Percentiles rank a stretch among this genome's conserved stretches.
Conservation (phyloP, 2,329 filamentous ascomycete species). For the Aureobasidium namibiae region DNA sequence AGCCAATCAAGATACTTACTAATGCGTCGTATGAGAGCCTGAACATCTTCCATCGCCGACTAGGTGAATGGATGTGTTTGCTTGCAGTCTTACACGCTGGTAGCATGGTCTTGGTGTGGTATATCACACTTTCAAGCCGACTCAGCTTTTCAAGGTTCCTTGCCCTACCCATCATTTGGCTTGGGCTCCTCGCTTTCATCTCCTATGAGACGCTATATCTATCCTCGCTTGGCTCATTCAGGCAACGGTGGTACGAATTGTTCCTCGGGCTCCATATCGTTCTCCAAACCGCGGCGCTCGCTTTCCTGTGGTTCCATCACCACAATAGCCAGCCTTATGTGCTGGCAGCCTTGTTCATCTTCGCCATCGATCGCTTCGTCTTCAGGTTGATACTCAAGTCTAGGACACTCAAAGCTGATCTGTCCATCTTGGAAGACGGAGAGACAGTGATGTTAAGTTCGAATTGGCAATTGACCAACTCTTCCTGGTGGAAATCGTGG, state of each 20-base stretch:
- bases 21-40: constrained; percentile 58
- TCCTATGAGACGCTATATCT: constrained; percentile 55
- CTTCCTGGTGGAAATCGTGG: constrained; percentile 2
- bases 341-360: constrained; percentile 45
- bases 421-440: constrained; percentile 48
- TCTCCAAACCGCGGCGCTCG: constrained; percentile 48
- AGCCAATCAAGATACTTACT: constrained; percentile 52
- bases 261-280: constrained; percentile 53
- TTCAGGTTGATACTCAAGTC: constrained; percentile 50
- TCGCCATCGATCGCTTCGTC: constrained; percentile 48
- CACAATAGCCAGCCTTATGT: constrained; percentile 46
- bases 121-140: constrained; percentile 39
- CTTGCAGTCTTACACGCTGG: constrained; percentile 48
- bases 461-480: constrained; percentile 32
- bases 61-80: constrained; percentile 56
- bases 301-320: constrained; percentile 54
- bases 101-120: constrained; percentile 50
- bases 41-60: constrained; percentile 56
- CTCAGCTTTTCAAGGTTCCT: constrained; percentile 40
- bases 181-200: constrained; percentile 48
- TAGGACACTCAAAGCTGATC: constrained; percentile 39
- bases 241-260: constrained; percentile 53
- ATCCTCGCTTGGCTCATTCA: constrained; percentile 52
- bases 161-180: constrained; percentile 45
- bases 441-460: constrained; percentile 45